phyloP scores from a whole-genome alignment of 108 stramenopile species.

The Chaetoceros tenuissimus region DNA sequence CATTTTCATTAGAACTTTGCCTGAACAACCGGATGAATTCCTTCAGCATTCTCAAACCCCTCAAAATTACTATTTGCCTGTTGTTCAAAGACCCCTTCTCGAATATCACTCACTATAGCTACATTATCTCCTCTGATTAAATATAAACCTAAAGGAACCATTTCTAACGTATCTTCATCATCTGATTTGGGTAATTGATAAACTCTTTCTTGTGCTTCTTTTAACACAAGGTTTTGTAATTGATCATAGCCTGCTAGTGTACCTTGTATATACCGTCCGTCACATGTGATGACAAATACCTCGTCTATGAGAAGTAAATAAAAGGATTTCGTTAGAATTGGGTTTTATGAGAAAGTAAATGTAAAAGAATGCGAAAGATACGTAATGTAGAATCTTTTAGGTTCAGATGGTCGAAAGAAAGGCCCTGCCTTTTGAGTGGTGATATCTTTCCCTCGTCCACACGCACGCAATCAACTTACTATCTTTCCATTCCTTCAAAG shows the following conservation, averaged over 20 bases:
- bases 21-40: not conserved
- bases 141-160: constrained; percentile 67
- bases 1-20: not conserved
- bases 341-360: not conserved
- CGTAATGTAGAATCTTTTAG: not conserved
- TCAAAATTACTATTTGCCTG: not conserved
- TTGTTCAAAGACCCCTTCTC: not conserved
- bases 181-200: constrained; percentile 16
- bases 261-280: constrained; percentile 71
- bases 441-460: too few species aligned
- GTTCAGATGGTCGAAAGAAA: too few species aligned
- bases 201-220: constrained; percentile 55
- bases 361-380: not conserved
- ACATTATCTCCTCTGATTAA: constrained; percentile 82
- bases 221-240: constrained; percentile 75
- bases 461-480: constrained; percentile 32
- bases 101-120: constrained; percentile 38
- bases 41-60: not conserved
- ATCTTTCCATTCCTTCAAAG: constrained; percentile 58
- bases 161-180: constrained; percentile 31
- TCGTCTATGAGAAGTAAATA: constrained; percentile 25
- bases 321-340: not conserved
- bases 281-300: constrained; percentile 65
- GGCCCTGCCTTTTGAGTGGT: too few species aligned
- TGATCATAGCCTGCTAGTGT: constrained; percentile 70